Evolutionary conservation across 306 rosid species (phyloP).

Genomic region (Bauhinia variegata): DNA sequence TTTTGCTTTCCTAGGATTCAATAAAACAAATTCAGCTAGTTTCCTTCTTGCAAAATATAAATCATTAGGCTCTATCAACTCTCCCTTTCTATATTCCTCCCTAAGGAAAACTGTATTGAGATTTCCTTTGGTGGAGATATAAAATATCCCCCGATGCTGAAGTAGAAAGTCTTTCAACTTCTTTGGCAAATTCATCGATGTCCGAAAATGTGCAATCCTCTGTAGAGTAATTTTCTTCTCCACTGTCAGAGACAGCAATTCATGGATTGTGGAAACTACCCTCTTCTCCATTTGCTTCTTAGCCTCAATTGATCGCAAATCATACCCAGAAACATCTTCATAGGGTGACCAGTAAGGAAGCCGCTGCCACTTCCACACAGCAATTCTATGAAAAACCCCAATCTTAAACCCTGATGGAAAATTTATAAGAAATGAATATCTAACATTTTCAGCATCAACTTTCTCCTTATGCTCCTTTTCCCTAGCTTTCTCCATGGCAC

Average conservation of each 20-base stretch:
- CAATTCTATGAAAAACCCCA: constrained; percentile 74
- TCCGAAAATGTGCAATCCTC: constrained; percentile 84
- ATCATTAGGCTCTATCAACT: constrained; percentile 75
- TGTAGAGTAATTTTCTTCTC: constrained; percentile 90
- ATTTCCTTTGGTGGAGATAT: constrained; percentile 84
- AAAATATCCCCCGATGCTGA: constrained; percentile 91
- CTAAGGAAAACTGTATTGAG: constrained; percentile 89
- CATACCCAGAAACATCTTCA: constrained; percentile 76
- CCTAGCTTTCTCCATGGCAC: constrained; percentile 76
- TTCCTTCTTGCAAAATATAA: constrained; percentile 75
- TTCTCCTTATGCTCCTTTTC: constrained; percentile 77
- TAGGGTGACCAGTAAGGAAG: constrained; percentile 91
- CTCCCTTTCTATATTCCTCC: constrained; percentile 79
- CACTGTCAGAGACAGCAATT: constrained; percentile 69
- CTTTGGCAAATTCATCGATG: constrained; percentile 74
- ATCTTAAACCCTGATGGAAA: constrained; percentile 95
- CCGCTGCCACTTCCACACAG: constrained; percentile 93
- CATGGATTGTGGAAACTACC: constrained; percentile 81
- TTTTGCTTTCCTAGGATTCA: constrained; percentile 73
- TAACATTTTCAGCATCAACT: constrained; percentile 74
- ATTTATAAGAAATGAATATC: constrained; percentile 75
- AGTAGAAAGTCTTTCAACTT: constrained; percentile 88
- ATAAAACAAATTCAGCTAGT: constrained; percentile 71
- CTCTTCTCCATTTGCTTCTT: constrained; percentile 89
- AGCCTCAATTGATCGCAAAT: constrained; percentile 85